phyloP scores from a whole-genome alignment of 2,329 filamentous ascomycete genomes.

The Fusarium compactum region DNA sequence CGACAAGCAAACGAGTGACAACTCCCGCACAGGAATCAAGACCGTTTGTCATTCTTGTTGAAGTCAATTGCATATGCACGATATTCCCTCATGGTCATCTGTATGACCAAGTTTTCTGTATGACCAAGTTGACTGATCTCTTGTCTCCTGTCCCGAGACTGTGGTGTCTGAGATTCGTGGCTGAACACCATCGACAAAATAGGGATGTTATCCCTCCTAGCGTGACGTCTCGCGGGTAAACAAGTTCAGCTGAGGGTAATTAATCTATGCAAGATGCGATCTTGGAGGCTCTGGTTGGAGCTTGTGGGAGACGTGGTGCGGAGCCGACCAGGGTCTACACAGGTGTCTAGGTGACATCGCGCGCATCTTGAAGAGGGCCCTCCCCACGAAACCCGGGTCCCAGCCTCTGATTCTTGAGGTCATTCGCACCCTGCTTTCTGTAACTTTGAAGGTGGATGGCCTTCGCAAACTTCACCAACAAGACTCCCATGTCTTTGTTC shows the following conservation, averaged over 20 bases:
- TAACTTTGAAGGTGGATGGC: constrained; percentile 24
- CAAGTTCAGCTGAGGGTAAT: constrained; percentile 24
- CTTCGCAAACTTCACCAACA: constrained; percentile 29
- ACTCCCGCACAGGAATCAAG: neutral
- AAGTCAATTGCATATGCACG: constrained; percentile 12
- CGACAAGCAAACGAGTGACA: constrained; percentile 3
- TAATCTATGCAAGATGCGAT: constrained; percentile 39
- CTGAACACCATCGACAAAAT: constrained; percentile 14
- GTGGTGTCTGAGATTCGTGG: constrained; percentile 25
- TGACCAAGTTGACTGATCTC: neutral
- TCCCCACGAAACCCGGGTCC: constrained; percentile 32
- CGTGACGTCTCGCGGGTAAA: constrained; percentile 15
- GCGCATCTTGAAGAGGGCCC: constrained; percentile 31
- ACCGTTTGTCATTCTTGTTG: constrained; percentile 1
- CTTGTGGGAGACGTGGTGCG: constrained; percentile 44
- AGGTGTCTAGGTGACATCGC: constrained; percentile 45
- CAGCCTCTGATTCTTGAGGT: constrained; percentile 15
- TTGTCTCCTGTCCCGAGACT: constrained; percentile 15
- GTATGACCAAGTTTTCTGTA: neutral
- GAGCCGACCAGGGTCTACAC: constrained; percentile 42
- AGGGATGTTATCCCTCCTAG: constrained; percentile 23
- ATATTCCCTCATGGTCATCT: constrained; percentile 12
- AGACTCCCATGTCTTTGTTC: constrained; percentile 41
- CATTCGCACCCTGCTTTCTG: constrained; percentile 39
- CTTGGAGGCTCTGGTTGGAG: constrained; percentile 38